phyloP scores from a whole-genome alignment of 139 green algal species.

The Choricystis sp. region DNA sequence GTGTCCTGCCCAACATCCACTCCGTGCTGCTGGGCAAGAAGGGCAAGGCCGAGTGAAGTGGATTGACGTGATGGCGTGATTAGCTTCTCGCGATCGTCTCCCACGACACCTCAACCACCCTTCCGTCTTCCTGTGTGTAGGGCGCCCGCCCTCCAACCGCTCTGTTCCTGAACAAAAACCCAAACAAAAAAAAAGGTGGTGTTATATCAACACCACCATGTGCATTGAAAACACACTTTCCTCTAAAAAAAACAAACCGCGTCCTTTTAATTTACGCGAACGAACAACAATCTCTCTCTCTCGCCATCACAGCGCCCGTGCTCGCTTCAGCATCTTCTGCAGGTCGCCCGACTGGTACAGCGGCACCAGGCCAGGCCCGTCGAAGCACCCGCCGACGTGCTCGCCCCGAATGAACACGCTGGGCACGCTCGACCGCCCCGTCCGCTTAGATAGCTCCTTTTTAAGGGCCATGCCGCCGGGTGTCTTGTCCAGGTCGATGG shows the following conservation, averaged over 20 bases:
- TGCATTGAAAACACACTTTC: too few species aligned
- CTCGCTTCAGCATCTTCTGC: neutral
- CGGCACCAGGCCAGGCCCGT: neutral
- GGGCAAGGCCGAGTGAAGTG: constrained; percentile 24
- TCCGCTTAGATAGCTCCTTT: neutral
- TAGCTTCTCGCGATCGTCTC: neutral
- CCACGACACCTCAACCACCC: constrained; percentile 27
- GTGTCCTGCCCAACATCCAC: constrained; percentile 81
- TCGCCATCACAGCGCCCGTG: neutral
- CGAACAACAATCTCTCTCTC: neutral
- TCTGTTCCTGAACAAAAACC: constrained; percentile 30
- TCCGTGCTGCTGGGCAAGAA: constrained; percentile 74
- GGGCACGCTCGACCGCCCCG: neutral
- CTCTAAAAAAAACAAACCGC: neutral
- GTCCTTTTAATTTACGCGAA: neutral
- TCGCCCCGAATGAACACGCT: neutral
- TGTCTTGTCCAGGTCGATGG: neutral
- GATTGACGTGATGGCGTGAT: neutral
- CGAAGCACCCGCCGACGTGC: neutral
- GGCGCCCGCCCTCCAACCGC: constrained; percentile 79
- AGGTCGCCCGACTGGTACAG: neutral
- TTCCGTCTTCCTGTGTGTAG: constrained; percentile 57
- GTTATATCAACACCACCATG: neutral
- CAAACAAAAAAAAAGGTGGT: neutral
- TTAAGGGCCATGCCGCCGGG: neutral